Conservation (phyloP, 116 monocot genomes). For the Trichopus zeylanicus region DNA sequence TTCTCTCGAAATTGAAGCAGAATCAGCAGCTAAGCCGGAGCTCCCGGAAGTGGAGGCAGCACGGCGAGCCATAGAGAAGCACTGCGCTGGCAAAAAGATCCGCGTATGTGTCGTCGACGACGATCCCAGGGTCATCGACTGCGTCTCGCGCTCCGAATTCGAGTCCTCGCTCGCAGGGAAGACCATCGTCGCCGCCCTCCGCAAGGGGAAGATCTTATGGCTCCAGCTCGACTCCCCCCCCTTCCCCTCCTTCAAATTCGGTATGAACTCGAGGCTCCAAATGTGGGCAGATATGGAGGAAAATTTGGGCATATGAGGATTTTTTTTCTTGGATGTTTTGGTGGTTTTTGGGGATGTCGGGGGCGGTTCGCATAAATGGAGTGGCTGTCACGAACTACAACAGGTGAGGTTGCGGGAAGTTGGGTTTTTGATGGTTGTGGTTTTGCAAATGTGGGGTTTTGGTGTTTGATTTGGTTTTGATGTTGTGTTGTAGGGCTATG, state of each 20-base stretch:
- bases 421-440: neutral
- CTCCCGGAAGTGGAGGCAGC: constrained; percentile 98
- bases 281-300: no score
- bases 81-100: constrained; percentile 65
- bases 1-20: no score
- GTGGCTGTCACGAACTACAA: constrained; percentile 79
- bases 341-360: constrained; percentile 67
- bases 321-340: neutral
- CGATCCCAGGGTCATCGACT: constrained; percentile 79
- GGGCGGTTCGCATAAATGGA: constrained; percentile 89
- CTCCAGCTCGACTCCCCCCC: constrained; percentile 85
- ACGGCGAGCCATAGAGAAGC: constrained; percentile 68
- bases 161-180: constrained; percentile 52
- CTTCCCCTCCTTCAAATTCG: constrained; percentile 94
- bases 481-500: constrained; percentile 41
- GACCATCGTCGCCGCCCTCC: constrained; percentile 58
- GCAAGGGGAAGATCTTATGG: constrained; percentile 98
- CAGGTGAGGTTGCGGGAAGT: constrained; percentile 27
- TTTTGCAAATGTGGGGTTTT: constrained; percentile 7
- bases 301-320: no score
- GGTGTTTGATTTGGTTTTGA: neutral
- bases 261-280: no score
- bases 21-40: constrained; percentile 59
- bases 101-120: constrained; percentile 38
- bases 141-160: constrained; percentile 39